These are phyloP conservation scores for Vicia faba DNA, from an alignment of 306 rosid species.

Conservation along the genomic window DNA sequence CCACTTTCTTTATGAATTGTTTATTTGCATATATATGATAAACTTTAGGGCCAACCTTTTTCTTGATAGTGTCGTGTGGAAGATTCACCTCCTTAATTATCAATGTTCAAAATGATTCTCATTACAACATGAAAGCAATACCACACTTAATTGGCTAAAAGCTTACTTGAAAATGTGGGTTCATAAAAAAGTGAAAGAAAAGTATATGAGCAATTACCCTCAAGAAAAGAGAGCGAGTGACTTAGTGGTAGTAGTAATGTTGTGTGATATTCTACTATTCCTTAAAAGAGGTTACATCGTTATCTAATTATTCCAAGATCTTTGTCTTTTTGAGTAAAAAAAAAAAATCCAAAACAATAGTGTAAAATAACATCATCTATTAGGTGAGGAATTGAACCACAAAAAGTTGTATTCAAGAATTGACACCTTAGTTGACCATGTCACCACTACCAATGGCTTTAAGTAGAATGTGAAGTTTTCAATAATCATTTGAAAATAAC, in stretches of 20 bases:
- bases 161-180: conserved; percentile 31
- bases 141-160: conserved; percentile 26
- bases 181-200: background rate
- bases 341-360: conserved; percentile 33
- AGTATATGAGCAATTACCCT: conserved; percentile 7
- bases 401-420: conserved; percentile 42
- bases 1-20: background rate
- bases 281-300: conserved; percentile 33
- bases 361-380: conserved; percentile 1
- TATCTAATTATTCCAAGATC: conserved; percentile 50
- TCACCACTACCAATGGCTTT: conserved; percentile 28
- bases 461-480: conserved; percentile 13
- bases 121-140: conserved; percentile 39
- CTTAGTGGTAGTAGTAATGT: conserved; percentile 10
- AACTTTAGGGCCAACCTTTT: conserved; percentile 27
- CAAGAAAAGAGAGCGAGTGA: conserved; percentile 3
- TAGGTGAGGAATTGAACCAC: conserved; percentile 21
- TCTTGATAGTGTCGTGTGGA: conserved; percentile 8
- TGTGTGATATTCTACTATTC: conserved; percentile 28
- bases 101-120: conserved; percentile 32
- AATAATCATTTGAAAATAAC: conserved; percentile 37
- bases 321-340: conserved; percentile 44
- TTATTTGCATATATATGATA: conserved; percentile 25
- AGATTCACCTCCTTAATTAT: conserved; percentile 23
- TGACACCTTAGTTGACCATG: conserved; percentile 60